Evolutionary conservation across 2,329 filamentous ascomycete species (phyloP), one percentile per base, ranked within the genome.

Genomic region (Cercospora berteroae): DNA sequence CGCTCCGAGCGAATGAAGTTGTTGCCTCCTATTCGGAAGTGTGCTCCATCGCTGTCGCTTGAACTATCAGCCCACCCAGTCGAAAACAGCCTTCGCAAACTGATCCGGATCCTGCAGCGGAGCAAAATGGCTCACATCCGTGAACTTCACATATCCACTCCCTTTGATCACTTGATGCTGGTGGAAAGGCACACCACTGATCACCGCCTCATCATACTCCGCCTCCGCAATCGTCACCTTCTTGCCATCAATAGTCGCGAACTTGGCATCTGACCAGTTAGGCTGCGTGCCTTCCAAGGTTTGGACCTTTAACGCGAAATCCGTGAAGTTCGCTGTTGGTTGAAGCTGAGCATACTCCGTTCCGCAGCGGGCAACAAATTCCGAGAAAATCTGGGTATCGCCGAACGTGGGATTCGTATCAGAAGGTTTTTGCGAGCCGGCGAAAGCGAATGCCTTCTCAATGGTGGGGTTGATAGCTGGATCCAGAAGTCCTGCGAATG

Each of bases 81-180:
- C 55, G 27, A 20, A 18, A 2, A 74, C 65, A 12, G 69, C 70
- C 25, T 33, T 60, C 60, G 67, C 60, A 36, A 74, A 72, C 62
- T 67, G 66, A 4, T n/a, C 20, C 27, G 81, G 79, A 69, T 82
- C 77, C 69, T 82, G 81, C 16, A 81, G 36, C 1, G 81, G 81
- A 39, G 80, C 80, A 70, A 82, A 82, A 67, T 82, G 81, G 67
- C 80, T 82, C 5, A 82, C 80, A 1, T 75, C 76, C 1, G 67
- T 74, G 67, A 82, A 68, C 7, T 78, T 80, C 42, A 76, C 71
- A 55, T 80, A 64, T 62, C 74, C 72, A 65, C 81, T 82, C 3
- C 78, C 78, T n/a, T 72, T 69, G 58, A 82, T 81, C 33, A 78
- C 76, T 10, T 68, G 69, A 64, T 79, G 73, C 63, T 82, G 68